Conservation (phyloP, 352 stramenopile species). For the Aphanomyces invadans region DNA sequence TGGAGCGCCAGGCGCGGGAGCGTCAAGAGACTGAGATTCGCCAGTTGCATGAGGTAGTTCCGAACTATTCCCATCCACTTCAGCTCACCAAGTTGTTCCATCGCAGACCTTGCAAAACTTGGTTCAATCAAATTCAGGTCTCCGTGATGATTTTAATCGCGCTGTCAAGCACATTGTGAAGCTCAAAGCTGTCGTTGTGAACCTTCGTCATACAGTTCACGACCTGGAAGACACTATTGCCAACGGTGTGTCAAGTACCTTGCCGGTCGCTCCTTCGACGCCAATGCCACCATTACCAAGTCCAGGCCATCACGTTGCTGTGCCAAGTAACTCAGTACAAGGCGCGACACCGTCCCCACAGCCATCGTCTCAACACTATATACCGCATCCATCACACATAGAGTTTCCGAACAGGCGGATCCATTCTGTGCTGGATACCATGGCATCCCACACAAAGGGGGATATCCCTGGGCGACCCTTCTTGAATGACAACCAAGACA, state of each 20-base stretch:
- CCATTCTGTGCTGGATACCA: too few species aligned
- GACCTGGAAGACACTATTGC: not conserved
- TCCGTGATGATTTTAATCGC: conserved; percentile 21
- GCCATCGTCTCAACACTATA: too few species aligned
- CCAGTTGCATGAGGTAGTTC: conserved; percentile 2
- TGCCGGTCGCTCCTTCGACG: not conserved
- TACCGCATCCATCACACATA: too few species aligned
- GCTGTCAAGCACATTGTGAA: conserved; percentile 26
- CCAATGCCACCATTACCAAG: not conserved
- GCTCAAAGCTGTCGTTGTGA: conserved; percentile 14
- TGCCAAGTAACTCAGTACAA: too few species aligned
- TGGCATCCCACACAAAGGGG: too few species aligned
- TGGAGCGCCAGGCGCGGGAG: conserved; percentile 1
- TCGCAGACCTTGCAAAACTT: conserved; percentile 11
- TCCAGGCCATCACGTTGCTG: too few species aligned
- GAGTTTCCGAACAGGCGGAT: too few species aligned
- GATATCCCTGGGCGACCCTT: too few species aligned
- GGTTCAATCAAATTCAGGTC: not conserved
- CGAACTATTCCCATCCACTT: too few species aligned
- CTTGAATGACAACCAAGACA: not conserved
- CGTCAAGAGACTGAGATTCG: not conserved
- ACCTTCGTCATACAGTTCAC: not conserved
- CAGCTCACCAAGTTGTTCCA: not conserved
- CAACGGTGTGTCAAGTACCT: not conserved
- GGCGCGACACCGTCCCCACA: too few species aligned